These are phyloP conservation scores for Podaxis mareebaensis DNA, from an alignment of 768 basidiomycete genomes.

Conservation along the genomic window DNA sequence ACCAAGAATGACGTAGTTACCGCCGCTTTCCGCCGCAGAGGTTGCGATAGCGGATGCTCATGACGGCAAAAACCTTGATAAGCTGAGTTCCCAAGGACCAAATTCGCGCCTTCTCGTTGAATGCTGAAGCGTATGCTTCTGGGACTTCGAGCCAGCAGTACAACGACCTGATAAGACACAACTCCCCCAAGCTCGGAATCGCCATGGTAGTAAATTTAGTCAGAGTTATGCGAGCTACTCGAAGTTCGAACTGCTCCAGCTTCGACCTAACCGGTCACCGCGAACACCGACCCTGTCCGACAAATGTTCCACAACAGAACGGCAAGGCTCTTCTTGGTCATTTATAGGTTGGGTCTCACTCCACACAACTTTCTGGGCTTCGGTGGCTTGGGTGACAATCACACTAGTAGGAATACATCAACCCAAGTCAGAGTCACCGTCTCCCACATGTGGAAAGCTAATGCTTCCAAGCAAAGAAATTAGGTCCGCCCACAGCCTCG, in stretches of 20 bases:
- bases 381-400: background rate
- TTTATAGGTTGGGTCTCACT: background rate
- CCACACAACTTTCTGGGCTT: background rate
- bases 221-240: background rate
- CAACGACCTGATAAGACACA: background rate
- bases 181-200: background rate
- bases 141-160: background rate
- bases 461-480: background rate
- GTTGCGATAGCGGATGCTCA: background rate
- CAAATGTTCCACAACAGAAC: slow-evolving; percentile 5
- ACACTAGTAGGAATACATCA: background rate
- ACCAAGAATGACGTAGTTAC: background rate
- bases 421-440: background rate
- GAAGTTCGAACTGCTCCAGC: background rate
- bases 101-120: background rate
- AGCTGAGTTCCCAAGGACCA: background rate
- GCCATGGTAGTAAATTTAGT: background rate
- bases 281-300: background rate
- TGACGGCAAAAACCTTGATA: slow-evolving; percentile 3
- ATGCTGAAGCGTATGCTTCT: background rate
- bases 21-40: background rate
- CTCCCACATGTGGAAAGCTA: background rate
- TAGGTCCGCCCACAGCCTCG: background rate
- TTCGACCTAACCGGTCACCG: background rate
- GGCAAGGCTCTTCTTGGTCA: slow-evolving; percentile 2